These are phyloP conservation scores for Alternaria sp. DNA, from an alignment of 2,329 filamentous ascomycete genomes.

Conservation along the genomic window DNA sequence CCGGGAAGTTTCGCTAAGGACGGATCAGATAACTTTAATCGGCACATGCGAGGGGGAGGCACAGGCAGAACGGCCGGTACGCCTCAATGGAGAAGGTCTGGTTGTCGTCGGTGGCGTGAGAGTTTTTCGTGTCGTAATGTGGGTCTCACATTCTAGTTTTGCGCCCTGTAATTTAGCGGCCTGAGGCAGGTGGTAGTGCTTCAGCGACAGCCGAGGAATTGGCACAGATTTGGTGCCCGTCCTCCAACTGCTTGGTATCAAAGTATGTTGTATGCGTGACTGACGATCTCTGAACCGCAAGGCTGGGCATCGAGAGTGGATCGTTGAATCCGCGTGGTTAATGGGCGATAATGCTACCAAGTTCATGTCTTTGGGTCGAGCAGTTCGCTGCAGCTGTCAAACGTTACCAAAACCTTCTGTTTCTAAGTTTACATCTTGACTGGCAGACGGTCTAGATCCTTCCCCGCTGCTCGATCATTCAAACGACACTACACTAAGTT, in stretches of 20 bases:
- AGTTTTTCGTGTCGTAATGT: not conserved
- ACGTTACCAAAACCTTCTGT: not conserved
- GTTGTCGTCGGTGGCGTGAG: constrained; percentile 13
- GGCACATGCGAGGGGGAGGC: constrained; percentile 17
- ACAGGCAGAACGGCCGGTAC: constrained; percentile 4
- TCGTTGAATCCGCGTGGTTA: not conserved
- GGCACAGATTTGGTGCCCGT: not conserved
- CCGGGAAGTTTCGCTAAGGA: constrained; percentile 23
- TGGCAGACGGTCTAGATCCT: not conserved
- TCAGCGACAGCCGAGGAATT: not conserved
- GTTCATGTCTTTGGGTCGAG: not conserved
- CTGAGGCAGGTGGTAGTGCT: not conserved
- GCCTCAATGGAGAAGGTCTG: not conserved
- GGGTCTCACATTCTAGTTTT: not conserved
- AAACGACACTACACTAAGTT: not conserved
- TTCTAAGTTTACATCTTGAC: not conserved
- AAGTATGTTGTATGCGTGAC: constrained; percentile 1
- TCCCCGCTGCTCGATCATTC: not conserved
- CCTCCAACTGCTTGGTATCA: not conserved
- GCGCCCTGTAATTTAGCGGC: not conserved
- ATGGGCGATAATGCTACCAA: not conserved
- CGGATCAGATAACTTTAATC: constrained; percentile 33
- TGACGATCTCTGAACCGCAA: not conserved
- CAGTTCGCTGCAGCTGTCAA: not conserved
- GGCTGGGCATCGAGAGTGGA: not conserved